A percentile compares a stretch with the other conserved stretches of the same genome.
These are phyloP conservation scores for Ajuga chamaepitys DNA, from an alignment of 257 asterid species.

Conservation along the genomic window DNA sequence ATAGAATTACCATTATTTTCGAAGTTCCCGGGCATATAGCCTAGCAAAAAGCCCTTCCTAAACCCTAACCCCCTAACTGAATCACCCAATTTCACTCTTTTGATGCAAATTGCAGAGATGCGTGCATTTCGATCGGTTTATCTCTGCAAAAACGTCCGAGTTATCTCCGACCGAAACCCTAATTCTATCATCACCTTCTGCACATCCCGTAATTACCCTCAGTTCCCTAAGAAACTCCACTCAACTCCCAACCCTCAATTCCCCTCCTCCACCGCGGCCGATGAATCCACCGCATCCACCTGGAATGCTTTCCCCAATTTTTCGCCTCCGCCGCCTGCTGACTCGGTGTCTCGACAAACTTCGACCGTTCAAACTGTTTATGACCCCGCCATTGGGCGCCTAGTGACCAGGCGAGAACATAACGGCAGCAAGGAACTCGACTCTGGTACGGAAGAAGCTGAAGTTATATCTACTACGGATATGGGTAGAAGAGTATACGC, in stretches of 20 bases:
- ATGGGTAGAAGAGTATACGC: constrained; percentile 34
- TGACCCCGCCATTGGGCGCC: constrained; percentile 48
- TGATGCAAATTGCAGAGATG: constrained; percentile 49
- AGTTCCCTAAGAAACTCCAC: constrained; percentile 24
- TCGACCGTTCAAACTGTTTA: constrained; percentile 34
- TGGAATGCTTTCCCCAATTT: constrained; percentile 27
- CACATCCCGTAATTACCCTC: constrained; percentile 26
- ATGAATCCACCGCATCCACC: constrained; percentile 26
- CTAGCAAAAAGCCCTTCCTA: constrained; percentile 2
- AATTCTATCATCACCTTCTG: constrained; percentile 17
- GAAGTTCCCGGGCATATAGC: constrained; percentile 24
- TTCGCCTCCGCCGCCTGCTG: constrained; percentile 19
- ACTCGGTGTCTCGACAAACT: constrained; percentile 15
- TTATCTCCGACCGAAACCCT: constrained; percentile 19
- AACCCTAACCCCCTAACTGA: constrained; percentile 25
- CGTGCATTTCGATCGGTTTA: constrained; percentile 38
- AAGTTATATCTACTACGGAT: constrained; percentile 14
- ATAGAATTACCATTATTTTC: background rate
- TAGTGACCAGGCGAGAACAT: constrained; percentile 30
- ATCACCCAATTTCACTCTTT: background rate
- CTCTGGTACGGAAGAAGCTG: constrained; percentile 10
- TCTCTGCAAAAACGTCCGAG: constrained; percentile 31
- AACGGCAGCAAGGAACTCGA: constrained; percentile 14
- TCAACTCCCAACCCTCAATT: constrained; percentile 24
- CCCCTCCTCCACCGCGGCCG: constrained; percentile 23